Evolutionary conservation across 306 rosid species (phyloP), one percentile per base, ranked within the genome.

Genomic region (Vachellia collinsii): DNA sequence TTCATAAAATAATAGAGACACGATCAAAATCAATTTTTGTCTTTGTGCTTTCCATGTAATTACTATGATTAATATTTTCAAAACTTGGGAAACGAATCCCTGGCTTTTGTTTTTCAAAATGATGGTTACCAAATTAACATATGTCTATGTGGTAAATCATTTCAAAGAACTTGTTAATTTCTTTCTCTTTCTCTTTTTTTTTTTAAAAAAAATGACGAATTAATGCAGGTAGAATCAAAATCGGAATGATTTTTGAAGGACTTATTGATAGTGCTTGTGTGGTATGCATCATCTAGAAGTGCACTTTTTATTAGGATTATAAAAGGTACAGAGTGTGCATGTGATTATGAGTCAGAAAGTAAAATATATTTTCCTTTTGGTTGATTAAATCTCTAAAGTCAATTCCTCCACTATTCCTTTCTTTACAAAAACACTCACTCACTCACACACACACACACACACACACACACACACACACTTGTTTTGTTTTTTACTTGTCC

Each of bases 331-430:
- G 34, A 0, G 34, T 11, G 50, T 70, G 75, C 68, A 10, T 64
- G 79, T 20, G 74, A 34, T 50, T 29, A 62, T 62, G 56, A 66
- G 34, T 56, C 68, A 51, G 38, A 39, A 74, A 53, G 29, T 7
- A 4, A 19, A 42, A 19, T 6, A 46, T 13, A 14, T 48, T 13
- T 5, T 6, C 1, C 8, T 62, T 62, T 61, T 36, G 50, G 13
- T 47, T 11, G 42, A 63, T 72, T 17, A 65, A 73, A 50, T 73
- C 58, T 80, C 20, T 72, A 8, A 9, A 34, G 70, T 12, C 56
- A 44, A 51, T 71, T 79, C 36, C 46, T 59, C 61, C 80, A 44
- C 43, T 14, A 44, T 17, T 23, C 1, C n/a, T 44, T 10, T 34
- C 1, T 25, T 63, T 34, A 5, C n/a, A 16, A 17, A 63, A 4